Conservation (phyloP, 2,329 filamentous ascomycete species). For the Annulohypoxylon truncatum region DNA sequence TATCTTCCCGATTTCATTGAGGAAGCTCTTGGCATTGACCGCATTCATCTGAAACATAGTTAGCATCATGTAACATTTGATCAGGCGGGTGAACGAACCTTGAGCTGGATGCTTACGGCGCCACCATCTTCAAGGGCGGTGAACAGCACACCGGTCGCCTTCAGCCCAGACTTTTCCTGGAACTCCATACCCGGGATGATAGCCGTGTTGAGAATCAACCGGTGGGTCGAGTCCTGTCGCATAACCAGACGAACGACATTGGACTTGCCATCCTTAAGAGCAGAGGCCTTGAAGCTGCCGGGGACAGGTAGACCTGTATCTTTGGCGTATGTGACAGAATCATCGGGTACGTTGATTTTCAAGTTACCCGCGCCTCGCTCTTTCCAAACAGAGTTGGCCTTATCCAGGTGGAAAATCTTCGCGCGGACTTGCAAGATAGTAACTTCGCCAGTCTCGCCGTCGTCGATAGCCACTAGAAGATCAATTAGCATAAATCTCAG, state of each 20-base stretch:
- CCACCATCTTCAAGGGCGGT: constrained; percentile 70
- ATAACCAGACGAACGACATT: constrained; percentile 81
- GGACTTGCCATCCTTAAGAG: constrained; percentile 60
- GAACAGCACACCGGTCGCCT: constrained; percentile 75
- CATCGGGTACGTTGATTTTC: constrained; percentile 81
- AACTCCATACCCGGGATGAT: constrained; percentile 84
- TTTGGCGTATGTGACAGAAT: constrained; percentile 67
- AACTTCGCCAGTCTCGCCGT: constrained; percentile 85
- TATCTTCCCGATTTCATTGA: constrained; percentile 62
- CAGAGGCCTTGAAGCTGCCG: constrained; percentile 67
- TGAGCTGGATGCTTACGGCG: constrained; percentile 70
- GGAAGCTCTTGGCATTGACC: constrained; percentile 64
- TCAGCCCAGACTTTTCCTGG: constrained; percentile 78
- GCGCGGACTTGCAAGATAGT: constrained; percentile 81
- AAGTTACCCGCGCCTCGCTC: constrained; percentile 87
- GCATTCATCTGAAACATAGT: constrained; percentile 61
- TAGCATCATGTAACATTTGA: constrained; percentile 16
- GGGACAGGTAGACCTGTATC: constrained; percentile 59
- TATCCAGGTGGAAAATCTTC: constrained; percentile 85
- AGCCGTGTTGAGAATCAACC: constrained; percentile 86
- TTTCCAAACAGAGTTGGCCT: constrained; percentile 80
- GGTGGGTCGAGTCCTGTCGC: constrained; percentile 88
- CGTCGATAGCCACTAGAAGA: constrained; percentile 74
- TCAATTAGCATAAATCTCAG: constrained; percentile 46
- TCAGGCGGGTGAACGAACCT: constrained; percentile 57